Percentiles rank a stretch among this genome's conserved stretches.
Evolutionary conservation across 768 basidiomycete species (phyloP).

Genomic region (Paxillus involutus): DNA sequence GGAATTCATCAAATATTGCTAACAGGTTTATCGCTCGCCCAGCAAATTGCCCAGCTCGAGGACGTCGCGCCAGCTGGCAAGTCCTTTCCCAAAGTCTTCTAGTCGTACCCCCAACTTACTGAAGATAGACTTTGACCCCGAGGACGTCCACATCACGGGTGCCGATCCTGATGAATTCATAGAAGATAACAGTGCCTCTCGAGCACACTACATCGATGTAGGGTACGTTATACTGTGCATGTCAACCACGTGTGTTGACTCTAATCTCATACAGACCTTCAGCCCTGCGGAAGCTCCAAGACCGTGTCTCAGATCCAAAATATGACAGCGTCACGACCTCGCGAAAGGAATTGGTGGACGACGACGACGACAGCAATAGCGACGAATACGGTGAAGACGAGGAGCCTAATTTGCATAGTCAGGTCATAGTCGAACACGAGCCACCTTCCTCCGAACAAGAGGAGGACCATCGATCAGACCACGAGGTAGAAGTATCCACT

Average conservation of each 20-base stretch:
- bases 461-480: slow-evolving; percentile 13
- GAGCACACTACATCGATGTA: slow-evolving; percentile 85
- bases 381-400: slow-evolving; percentile 5
- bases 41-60: slow-evolving; percentile 82
- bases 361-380: slow-evolving; percentile 22
- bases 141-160: slow-evolving; percentile 53
- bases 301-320: slow-evolving; percentile 71
- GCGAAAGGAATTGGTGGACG: slow-evolving; percentile 52
- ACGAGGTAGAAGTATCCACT: slow-evolving; percentile 7
- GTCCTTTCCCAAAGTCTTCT: slow-evolving; percentile 19
- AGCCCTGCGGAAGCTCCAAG: slow-evolving; percentile 60
- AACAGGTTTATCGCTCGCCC: slow-evolving; percentile 59
- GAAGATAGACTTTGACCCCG: slow-evolving; percentile 68
- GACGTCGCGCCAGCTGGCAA: slow-evolving; percentile 68
- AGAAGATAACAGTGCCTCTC: slow-evolving; percentile 36
- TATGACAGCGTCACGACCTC: slow-evolving; percentile 71
- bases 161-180: slow-evolving; percentile 37
- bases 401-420: slow-evolving; percentile 12
- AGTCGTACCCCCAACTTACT: slow-evolving; percentile 8
- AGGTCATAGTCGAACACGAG: slow-evolving; percentile 9
- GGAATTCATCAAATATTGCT: background rate
- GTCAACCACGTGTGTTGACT: background rate
- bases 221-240: slow-evolving; percentile 50
- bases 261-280: slow-evolving; percentile 53
- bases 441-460: slow-evolving; percentile 10